Evolutionary conservation across 2,329 filamentous ascomycete species (phyloP).

Genomic region (Aspergillus sp.): DNA sequence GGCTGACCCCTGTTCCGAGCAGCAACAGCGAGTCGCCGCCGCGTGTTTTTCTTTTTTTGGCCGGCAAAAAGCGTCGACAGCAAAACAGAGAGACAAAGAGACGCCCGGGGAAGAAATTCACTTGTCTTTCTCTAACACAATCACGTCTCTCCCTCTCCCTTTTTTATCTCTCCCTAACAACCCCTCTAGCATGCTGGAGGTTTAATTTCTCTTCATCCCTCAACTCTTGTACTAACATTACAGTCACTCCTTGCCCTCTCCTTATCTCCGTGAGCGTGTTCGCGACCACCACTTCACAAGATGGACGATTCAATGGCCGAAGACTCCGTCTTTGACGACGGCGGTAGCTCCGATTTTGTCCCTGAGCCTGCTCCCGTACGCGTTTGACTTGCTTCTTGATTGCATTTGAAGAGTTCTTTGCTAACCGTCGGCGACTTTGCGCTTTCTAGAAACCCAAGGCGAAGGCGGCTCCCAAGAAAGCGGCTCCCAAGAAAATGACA

Average conservation of each 20-base stretch:
- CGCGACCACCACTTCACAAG: conserved; percentile 5
- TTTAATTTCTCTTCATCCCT: conserved; percentile 2
- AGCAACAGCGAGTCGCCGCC: conserved; percentile 19
- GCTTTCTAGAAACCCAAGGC: conserved; percentile 51
- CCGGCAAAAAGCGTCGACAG: not conserved
- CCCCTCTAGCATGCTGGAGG: not conserved
- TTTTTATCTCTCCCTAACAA: not conserved
- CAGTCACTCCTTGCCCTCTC: not conserved
- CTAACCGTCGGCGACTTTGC: not conserved
- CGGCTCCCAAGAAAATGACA: conserved; percentile 30
- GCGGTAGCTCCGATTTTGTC: conserved; percentile 56
- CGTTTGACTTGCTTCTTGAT: conserved; percentile 5
- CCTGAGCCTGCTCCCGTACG: conserved; percentile 50
- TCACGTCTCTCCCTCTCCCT: not conserved
- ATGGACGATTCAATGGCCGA: conserved; percentile 50
- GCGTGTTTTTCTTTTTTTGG: conserved; percentile 2
- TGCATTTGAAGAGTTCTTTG: conserved; percentile 1
- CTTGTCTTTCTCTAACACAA: conserved; percentile 1
- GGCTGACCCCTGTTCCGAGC: conserved; percentile 6
- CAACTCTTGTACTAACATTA: not conserved
- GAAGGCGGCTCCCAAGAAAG: conserved; percentile 52
- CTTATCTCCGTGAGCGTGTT: not conserved
- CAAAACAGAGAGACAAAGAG: not conserved
- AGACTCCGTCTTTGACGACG: conserved; percentile 55
- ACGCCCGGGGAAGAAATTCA: not conserved